Evolutionary conservation across 768 basidiomycete genomes (phyloP), one percentile per base, ranked within the genome.

Genomic region (Lactifluus echinatus): DNA sequence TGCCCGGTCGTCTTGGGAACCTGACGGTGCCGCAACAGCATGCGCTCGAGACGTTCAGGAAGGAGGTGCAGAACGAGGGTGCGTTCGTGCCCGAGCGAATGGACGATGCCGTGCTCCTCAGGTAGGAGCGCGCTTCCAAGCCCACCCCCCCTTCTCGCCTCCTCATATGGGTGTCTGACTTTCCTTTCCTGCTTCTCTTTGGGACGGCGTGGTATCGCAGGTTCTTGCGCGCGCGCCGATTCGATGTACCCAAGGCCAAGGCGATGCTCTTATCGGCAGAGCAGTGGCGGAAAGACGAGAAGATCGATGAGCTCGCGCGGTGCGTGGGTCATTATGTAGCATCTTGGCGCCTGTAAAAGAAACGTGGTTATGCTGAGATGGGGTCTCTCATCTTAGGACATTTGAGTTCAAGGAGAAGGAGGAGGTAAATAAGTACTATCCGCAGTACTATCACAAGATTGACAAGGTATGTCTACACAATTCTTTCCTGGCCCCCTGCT

Each of bases 391-490:
- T 39, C 21, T 4, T 59, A 91, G 91, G 63, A 84, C 80, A 68
- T 98, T 96, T 68, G 82, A 87, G 51, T 97, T 94, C 71, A 80
- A 79, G 55, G 93, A 96, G 72, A 85, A 85, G 67, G 72, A 71
- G 36, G 78, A 83, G 64, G 93, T 97, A 8, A 82, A 93, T 77
- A 87, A 89, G 73, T 92, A 87, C 66, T 98, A 96, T 67, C 93
- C 94, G 2, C 93, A 95, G 66, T 96, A 81, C 72, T 96, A 97
- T 71, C 95, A 98, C 76, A 94, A 91, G 75, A 87, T 77, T 63
- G 95, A 98, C 78, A 93, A 86, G 78, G 92, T 92, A 54, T 37
- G 75, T 49, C 24, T 28, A 14, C n/a, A 37, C 36, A 15, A 31
- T 31, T 11, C 3, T 34, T 7, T 4, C 33, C 6, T 17, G n/a